Evolutionary conservation across 1,139 yeast genomes (phyloP), one percentile per base, ranked within the genome.

Genomic region (Eremothecium gossypii): DNA sequence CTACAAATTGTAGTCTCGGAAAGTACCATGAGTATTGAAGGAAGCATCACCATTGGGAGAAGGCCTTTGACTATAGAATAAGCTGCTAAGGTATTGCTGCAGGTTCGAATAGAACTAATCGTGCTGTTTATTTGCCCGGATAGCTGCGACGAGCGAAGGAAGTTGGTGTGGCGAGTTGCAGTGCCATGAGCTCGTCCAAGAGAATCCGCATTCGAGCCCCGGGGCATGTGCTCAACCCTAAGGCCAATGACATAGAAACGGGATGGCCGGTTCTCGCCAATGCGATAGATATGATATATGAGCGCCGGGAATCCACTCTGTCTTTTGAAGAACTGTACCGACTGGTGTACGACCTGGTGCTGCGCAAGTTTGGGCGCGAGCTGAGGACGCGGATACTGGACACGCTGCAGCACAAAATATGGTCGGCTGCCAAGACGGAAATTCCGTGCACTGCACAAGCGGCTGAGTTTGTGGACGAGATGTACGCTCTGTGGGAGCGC

Each of bases 241-340:
- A 43, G 17, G 32, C 27, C 29, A 33, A 23, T n/a, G 45, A 42
- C 30, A 49, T 53, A 34, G 54, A 77, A 17, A 71, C 76, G 42
- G 71, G 85, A 1, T 89, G 97, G 96, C 54, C 60, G 2, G 66
- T 77, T 1, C 68, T 91, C 28, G 67, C 82, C n/a, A 70, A 75
- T 35, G 97, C 96, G 27, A 79, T 91, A 35, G 65, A 64, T 26
- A 86, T 83, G 55, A 89, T 91, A 42, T 84, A 82, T 54, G 69
- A 72, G 39, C 79, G 82, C 52, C 78, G 83, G 57, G 89, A 87
- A 8, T 77, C 86, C 4, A 73, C 75, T 45, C 68, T 89, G 28
- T 83, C 95, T 1, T 91, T 85, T 58, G 96, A 87, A 53, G 85
- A 80, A 51, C 70, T 91, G 1, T 91, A 91, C 60, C 68, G 95